These are phyloP conservation scores for Exsudoporus frostii DNA, from an alignment of 768 basidiomycete genomes.

Conservation along the genomic window DNA sequence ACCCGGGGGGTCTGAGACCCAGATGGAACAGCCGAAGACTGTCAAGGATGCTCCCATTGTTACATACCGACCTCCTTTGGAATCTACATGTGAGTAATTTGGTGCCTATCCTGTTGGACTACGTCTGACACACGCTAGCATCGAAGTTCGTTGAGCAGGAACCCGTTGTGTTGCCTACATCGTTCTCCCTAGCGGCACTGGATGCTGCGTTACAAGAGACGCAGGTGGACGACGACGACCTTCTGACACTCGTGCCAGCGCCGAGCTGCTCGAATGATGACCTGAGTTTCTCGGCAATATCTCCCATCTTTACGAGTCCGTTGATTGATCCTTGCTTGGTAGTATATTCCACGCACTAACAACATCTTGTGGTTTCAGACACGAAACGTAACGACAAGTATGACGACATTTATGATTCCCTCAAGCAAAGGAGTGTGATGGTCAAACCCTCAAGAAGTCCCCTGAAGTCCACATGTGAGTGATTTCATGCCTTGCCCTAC, in stretches of 20 bases:
- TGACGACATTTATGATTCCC: neutral
- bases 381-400: neutral
- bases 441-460: neutral
- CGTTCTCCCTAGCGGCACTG: slow-evolving; percentile 14
- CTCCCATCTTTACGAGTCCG: neutral
- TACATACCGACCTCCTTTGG: neutral
- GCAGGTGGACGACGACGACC: neutral
- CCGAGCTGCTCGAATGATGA: neutral
- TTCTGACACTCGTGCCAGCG: neutral
- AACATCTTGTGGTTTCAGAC: neutral
- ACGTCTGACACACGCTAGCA: slow-evolving; percentile 8
- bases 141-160: neutral
- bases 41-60: neutral
- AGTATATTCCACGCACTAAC: neutral
- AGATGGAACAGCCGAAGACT: slow-evolving; percentile 2
- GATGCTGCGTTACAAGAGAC: slow-evolving; percentile 12
- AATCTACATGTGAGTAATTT: slow-evolving; percentile 7
- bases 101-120: neutral
- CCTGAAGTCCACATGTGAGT: slow-evolving; percentile 12
- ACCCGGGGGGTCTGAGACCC: slow-evolving; percentile 17
- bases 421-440: neutral
- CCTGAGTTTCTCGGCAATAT: slow-evolving; percentile 3
- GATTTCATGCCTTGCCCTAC: neutral
- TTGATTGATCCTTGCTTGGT: neutral
- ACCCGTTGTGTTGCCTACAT: neutral